Percentiles rank a stretch among this genome's conserved stretches.
These are phyloP conservation scores for Fusarium sp. DNA, from an alignment of 2,329 filamentous ascomycete genomes.

Conservation along the genomic window DNA sequence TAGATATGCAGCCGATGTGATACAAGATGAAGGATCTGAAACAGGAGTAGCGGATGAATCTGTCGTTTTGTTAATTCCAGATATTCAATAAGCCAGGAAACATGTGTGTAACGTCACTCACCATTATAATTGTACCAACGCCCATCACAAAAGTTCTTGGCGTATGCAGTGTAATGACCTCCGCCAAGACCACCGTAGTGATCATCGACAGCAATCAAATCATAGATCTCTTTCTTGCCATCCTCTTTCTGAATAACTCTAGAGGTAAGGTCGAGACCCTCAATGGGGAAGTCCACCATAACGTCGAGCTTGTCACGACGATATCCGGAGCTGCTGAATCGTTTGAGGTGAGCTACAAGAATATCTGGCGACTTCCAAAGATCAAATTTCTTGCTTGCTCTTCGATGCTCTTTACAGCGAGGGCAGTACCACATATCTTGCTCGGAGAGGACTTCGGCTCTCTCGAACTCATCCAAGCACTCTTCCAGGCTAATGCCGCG, in stretches of 20 bases:
- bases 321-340: constrained; percentile 87
- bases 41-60: constrained; percentile 79
- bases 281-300: constrained; percentile 89
- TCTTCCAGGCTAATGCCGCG: constrained; percentile 87
- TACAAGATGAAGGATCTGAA: constrained; percentile 71
- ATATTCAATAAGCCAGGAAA: background rate
- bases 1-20: constrained; percentile 86
- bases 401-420: constrained; percentile 91
- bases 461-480: constrained; percentile 94
- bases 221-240: constrained; percentile 87
- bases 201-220: constrained; percentile 95
- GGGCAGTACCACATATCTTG: constrained; percentile 99
- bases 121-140: constrained; percentile 98
- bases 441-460: constrained; percentile 92
- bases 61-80: constrained; percentile 62
- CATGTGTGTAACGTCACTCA: constrained; percentile 61
- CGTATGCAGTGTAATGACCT: constrained; percentile 95
- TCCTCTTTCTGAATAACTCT: constrained; percentile 85
- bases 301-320: constrained; percentile 93
- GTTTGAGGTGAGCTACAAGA: constrained; percentile 93
- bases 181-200: constrained; percentile 94
- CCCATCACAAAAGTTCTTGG: constrained; percentile 89
- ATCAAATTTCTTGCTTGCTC: constrained; percentile 96
- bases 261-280: constrained; percentile 84
- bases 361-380: constrained; percentile 98